Conservation (phyloP, 1,284 basidiomycete species). For the Trichosporon faecale region DNA sequence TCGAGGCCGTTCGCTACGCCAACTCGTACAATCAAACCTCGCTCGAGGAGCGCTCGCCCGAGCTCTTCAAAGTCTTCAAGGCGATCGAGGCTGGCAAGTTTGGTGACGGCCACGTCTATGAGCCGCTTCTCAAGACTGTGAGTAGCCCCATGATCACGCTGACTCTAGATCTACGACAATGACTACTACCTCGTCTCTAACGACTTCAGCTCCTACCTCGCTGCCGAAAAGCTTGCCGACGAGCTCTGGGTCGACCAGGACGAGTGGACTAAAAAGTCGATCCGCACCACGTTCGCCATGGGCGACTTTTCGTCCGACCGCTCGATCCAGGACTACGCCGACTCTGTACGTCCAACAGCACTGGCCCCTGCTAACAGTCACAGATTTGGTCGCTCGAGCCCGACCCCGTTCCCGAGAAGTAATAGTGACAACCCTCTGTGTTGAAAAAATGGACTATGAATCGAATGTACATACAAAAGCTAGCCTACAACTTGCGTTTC, state of each 20-base stretch:
- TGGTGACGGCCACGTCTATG: slow-evolving; percentile 71
- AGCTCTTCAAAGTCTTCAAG: slow-evolving; percentile 64
- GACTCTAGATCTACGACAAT: slow-evolving; percentile 52
- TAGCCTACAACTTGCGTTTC: slow-evolving; percentile 25
- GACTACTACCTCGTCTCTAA: slow-evolving; percentile 71
- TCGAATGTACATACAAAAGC: neutral
- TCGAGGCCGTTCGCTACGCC: slow-evolving; percentile 75
- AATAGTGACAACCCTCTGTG: neutral
- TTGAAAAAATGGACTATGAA: slow-evolving; percentile 4
- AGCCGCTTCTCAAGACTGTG: slow-evolving; percentile 59
- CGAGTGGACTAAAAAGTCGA: slow-evolving; percentile 88
- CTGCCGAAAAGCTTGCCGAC: slow-evolving; percentile 78
- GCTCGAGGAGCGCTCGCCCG: slow-evolving; percentile 74
- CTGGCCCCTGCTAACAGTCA: slow-evolving; percentile 15
- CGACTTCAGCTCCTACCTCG: slow-evolving; percentile 85
- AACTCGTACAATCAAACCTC: slow-evolving; percentile 76
- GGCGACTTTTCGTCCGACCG: slow-evolving; percentile 91
- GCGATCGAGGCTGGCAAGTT: slow-evolving; percentile 69
- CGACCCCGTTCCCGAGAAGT: slow-evolving; percentile 35
- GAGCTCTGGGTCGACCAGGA: slow-evolving; percentile 73
- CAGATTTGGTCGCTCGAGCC: slow-evolving; percentile 47
- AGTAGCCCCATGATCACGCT: slow-evolving; percentile 13
- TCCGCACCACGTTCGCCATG: slow-evolving; percentile 78
- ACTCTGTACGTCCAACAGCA: slow-evolving; percentile 41
- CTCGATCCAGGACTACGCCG: slow-evolving; percentile 81